Evolutionary conservation across 495 filamentous ascomycete species (phyloP).

Genomic region (Aspergillus indologenus): DNA sequence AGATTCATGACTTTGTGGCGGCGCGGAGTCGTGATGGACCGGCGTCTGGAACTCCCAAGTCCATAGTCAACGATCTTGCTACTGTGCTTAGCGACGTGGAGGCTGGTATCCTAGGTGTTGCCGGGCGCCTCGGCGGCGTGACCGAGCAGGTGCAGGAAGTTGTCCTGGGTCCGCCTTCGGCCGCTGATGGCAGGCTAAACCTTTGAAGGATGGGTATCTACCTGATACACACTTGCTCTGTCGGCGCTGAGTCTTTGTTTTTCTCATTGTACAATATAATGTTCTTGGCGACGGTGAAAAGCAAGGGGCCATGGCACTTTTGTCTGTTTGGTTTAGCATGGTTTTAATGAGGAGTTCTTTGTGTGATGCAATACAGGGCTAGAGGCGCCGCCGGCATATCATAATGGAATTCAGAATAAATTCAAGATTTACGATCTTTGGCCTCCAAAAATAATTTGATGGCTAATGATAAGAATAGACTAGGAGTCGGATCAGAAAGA

Average conservation of each 20-base stretch:
- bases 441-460: no score
- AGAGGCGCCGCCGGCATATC: background rate
- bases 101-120: constrained; percentile 71
- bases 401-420: background rate
- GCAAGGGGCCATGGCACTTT: background rate
- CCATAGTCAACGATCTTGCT: constrained; percentile 57
- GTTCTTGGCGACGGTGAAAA: background rate
- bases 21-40: constrained; percentile 50
- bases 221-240: constrained; percentile 17
- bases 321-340: background rate
- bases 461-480: no score
- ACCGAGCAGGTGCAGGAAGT: constrained; percentile 70
- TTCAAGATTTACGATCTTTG: background rate
- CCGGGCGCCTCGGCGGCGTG: constrained; percentile 62
- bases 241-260: constrained; percentile 13
- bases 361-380: background rate
- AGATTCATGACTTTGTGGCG: constrained; percentile 65
- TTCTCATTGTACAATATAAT: constrained; percentile 3
- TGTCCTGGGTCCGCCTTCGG: constrained; percentile 50
- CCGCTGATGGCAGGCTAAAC: constrained; percentile 29
- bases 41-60: constrained; percentile 39
- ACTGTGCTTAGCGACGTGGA: constrained; percentile 75
- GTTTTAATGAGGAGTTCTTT: background rate
- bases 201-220: constrained; percentile 8
- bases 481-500: no score